A percentile compares a stretch with the other conserved stretches of the same genome.
These are phyloP conservation scores for Calendula officinalis DNA, from an alignment of 129 eudicot species.

Conservation along the genomic window DNA sequence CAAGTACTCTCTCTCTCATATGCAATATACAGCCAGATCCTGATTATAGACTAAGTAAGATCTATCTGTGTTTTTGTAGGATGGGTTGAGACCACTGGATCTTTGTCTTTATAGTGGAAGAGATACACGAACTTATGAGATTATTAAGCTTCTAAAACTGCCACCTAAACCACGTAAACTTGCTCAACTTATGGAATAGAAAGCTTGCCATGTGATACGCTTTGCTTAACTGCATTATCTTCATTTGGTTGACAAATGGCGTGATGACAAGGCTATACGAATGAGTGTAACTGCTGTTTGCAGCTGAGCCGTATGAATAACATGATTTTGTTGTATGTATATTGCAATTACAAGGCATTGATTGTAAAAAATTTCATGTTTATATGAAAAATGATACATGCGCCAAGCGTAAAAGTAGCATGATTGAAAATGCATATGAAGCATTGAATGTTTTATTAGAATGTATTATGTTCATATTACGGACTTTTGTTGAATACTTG, in stretches of 20 bases:
- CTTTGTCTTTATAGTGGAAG: conserved; percentile 84
- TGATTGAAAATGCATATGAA: no score
- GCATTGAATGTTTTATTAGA: no score
- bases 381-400: not conserved
- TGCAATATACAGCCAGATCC: no score
- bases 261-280: not conserved
- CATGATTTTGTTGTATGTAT: not conserved
- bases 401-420: no score
- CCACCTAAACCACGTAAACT: conserved; percentile 39
- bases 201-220: not conserved
- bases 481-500: no score
- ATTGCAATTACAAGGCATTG: not conserved
- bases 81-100: conserved; percentile 83
- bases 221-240: not conserved
- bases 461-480: no score
- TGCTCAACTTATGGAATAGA: conserved; percentile 31
- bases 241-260: conserved; percentile 12
- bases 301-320: not conserved
- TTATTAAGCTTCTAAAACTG: conserved; percentile 67
- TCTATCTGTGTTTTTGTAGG: conserved; percentile 38
- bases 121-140: conserved; percentile 68
- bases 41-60: conserved; percentile 1
- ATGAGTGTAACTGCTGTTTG: conserved; percentile 7
- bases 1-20: conserved; percentile 37
- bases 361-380: not conserved